These are phyloP conservation scores for Biscutella laevigata DNA, from an alignment of 441 rosid genomes.

Conservation along the genomic window DNA sequence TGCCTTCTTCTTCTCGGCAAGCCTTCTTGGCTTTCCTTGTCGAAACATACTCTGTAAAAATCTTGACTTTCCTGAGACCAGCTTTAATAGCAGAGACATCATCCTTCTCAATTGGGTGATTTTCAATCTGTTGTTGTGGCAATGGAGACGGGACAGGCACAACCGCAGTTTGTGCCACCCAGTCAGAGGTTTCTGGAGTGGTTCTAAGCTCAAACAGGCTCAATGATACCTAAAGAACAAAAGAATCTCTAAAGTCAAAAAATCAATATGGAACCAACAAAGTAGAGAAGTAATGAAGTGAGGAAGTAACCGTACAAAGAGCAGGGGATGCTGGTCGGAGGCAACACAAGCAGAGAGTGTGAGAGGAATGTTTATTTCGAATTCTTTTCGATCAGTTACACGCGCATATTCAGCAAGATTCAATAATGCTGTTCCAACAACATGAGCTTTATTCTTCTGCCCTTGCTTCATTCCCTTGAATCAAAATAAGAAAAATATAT, in stretches of 20 bases:
- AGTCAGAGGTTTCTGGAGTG: constrained; percentile 30
- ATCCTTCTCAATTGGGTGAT: constrained; percentile 30
- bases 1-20: constrained; percentile 38
- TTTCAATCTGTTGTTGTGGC: constrained; percentile 29
- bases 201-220: constrained; percentile 57
- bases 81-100: constrained; percentile 57
- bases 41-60: constrained; percentile 42
- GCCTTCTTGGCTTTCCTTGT: constrained; percentile 39
- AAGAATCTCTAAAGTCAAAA: not conserved
- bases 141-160: constrained; percentile 33
- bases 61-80: constrained; percentile 55
- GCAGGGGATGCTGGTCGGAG: constrained; percentile 42
- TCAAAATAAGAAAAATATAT: not conserved
- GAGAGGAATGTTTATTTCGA: constrained; percentile 69
- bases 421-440: constrained; percentile 49
- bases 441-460: constrained; percentile 51
- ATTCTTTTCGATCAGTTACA: constrained; percentile 48
- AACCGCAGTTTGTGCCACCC: constrained; percentile 23
- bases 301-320: constrained; percentile 44
- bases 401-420: constrained; percentile 79
- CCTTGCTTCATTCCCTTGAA: constrained; percentile 56
- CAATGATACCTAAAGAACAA: constrained; percentile 47
- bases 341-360: constrained; percentile 32
- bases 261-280: not conserved
- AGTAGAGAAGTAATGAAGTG: not conserved